These are phyloP conservation scores for Gigaspora rosea DNA, from an alignment of 192 early-diverging fungal genomes.

Conservation along the genomic window DNA sequence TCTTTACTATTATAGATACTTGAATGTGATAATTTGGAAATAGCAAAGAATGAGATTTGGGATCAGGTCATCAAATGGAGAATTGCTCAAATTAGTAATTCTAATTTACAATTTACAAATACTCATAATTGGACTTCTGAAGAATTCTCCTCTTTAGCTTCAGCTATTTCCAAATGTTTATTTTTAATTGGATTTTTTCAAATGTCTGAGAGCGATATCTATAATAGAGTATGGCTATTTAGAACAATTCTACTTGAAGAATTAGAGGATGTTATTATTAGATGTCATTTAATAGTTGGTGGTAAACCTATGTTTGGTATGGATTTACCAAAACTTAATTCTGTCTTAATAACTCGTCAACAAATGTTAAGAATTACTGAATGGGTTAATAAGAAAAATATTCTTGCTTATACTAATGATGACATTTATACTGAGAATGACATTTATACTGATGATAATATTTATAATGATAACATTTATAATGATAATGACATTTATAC, in stretches of 20 bases:
- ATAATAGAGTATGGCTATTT: slow-evolving; percentile 22
- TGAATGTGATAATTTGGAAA: too few relatives aligned
- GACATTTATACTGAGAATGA: too few relatives aligned
- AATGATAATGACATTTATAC: too few relatives aligned
- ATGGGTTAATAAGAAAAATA: slow-evolving; percentile 2
- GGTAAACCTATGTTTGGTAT: not conserved
- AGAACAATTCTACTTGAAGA: not conserved
- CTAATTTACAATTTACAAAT: too few relatives aligned
- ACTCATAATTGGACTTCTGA: not conserved
- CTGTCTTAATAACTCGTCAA: slow-evolving; percentile 6
- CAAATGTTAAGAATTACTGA: not conserved
- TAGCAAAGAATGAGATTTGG: too few relatives aligned
- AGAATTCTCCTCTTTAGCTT: not conserved
- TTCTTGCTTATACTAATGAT: too few relatives aligned
- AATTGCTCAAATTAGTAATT: not conserved
- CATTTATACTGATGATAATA: too few relatives aligned
- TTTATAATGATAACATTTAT: too few relatives aligned
- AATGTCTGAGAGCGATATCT: slow-evolving; percentile 14
- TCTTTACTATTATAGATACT: too few relatives aligned
- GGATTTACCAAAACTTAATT: not conserved
- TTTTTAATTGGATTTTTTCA: slow-evolving; percentile 1
- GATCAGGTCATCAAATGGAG: too few relatives aligned
- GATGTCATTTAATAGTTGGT: slow-evolving; percentile 9
- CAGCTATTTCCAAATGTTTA: not conserved
- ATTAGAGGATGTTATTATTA: slow-evolving; percentile 6